These are phyloP conservation scores for Psilocybe tampanensis DNA, from an alignment of 768 basidiomycete species.

Conservation along the genomic window DNA sequence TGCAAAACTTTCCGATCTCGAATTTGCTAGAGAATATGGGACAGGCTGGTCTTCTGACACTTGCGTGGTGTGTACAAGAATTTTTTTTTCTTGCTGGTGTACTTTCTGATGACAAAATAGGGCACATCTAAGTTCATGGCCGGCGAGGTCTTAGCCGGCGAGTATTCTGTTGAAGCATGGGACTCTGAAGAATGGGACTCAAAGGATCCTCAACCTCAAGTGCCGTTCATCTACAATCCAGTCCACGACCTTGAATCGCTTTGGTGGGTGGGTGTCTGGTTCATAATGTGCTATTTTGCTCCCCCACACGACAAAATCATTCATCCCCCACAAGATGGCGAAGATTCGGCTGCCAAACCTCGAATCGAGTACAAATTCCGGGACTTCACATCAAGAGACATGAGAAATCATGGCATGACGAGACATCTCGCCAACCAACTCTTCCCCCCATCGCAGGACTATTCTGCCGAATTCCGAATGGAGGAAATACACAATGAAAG, in stretches of 20 bases:
- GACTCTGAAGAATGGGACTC: background rate
- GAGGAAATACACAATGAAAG: background rate
- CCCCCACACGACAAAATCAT: background rate
- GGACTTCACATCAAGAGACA: background rate
- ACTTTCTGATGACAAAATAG: background rate
- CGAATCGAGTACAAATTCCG: background rate
- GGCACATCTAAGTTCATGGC: background rate
- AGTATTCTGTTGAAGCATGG: background rate
- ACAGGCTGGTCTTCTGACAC: background rate
- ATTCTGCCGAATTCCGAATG: background rate
- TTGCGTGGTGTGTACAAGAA: background rate
- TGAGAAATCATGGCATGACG: background rate
- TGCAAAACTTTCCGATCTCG: background rate
- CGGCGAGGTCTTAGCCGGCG: background rate
- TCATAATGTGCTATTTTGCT: background rate
- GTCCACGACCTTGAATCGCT: constrained; percentile 2
- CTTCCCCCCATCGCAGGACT: background rate
- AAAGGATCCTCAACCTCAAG: too few relatives aligned
- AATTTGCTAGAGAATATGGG: background rate
- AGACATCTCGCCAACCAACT: background rate
- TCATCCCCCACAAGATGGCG: background rate
- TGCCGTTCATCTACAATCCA: background rate
- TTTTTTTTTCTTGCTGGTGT: background rate
- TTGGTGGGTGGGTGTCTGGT: constrained; percentile 3
- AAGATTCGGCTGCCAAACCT: background rate